phyloP scores from a whole-genome alignment of 2,329 filamentous ascomycete genomes.

The Allantophomopsis cytisporea region DNA sequence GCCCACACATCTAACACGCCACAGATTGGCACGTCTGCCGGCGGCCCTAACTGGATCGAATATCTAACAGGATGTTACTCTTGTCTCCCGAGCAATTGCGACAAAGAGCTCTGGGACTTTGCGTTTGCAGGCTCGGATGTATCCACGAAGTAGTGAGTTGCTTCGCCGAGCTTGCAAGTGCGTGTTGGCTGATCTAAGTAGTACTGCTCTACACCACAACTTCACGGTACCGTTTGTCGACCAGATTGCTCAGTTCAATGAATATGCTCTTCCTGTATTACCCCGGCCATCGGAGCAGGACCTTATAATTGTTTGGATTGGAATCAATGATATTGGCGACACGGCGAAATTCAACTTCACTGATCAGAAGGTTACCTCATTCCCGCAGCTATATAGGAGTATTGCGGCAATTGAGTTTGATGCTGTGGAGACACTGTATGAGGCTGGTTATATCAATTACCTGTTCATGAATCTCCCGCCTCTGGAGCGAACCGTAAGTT shows the following conservation, averaged over 20 bases:
- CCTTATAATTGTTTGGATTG: constrained; percentile 38
- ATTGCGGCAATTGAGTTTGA: constrained; percentile 26
- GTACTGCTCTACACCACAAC: constrained; percentile 34
- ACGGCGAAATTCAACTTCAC: constrained; percentile 25
- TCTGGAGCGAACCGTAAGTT: constrained; percentile 24
- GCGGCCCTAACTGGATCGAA: too few species aligned
- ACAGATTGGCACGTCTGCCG: too few species aligned
- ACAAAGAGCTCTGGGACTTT: constrained; percentile 38
- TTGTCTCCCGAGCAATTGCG: constrained; percentile 17
- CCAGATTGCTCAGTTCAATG: constrained; percentile 32
- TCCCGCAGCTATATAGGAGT: constrained; percentile 28
- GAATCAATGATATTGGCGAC: constrained; percentile 42
- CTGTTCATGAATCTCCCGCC: constrained; percentile 37
- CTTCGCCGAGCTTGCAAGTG: too few species aligned
- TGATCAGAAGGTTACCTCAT: constrained; percentile 23
- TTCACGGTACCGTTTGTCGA: constrained; percentile 33
- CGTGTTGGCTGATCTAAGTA: constrained; percentile 2
- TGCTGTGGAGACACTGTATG: constrained; percentile 24
- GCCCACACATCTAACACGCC: too few species aligned
- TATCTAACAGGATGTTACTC: too few species aligned
- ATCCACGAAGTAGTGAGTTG: constrained; percentile 23
- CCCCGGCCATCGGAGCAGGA: constrained; percentile 20
- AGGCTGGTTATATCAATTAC: constrained; percentile 28
- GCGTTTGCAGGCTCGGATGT: constrained; percentile 39
- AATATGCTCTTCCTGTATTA: constrained; percentile 20